phyloP scores from a whole-genome alignment of 75 land plant genomes.

The Sequoiadendron giganteum region DNA sequence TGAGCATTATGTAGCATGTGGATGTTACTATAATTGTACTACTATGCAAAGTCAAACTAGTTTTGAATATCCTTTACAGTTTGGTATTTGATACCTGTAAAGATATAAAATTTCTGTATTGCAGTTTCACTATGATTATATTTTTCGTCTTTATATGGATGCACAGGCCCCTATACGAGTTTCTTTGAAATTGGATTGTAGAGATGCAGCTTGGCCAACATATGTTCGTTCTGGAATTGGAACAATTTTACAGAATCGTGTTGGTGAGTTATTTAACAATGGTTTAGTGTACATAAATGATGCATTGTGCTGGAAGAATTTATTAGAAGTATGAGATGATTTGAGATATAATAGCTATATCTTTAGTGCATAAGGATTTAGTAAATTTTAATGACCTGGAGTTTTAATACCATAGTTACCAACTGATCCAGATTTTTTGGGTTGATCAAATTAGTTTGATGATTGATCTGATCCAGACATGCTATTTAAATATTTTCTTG shows the following conservation, averaged over 20 bases:
- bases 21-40: background rate
- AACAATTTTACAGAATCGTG: constrained; percentile 64
- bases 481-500: background rate
- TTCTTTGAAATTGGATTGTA: constrained; percentile 27
- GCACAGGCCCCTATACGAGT: constrained; percentile 41
- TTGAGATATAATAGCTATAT: background rate
- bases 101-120: background rate
- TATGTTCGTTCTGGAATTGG: constrained; percentile 61
- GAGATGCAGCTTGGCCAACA: constrained; percentile 41
- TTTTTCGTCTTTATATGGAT: background rate
- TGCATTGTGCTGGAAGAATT: background rate
- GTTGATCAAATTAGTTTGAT: background rate
- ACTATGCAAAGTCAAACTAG: background rate
- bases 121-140: background rate
- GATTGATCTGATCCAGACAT: background rate
- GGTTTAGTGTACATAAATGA: background rate
- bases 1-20: background rate
- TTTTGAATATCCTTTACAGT: background rate
- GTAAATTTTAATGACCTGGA: background rate
- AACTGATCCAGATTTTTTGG: background rate
- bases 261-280: constrained; percentile 47
- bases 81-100: background rate
- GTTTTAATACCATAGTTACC: background rate
- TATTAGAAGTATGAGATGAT: background rate
- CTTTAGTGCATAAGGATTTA: background rate